phyloP scores from a whole-genome alignment of 2,329 filamentous ascomycete species.

The Fonsecaea erecta region DNA sequence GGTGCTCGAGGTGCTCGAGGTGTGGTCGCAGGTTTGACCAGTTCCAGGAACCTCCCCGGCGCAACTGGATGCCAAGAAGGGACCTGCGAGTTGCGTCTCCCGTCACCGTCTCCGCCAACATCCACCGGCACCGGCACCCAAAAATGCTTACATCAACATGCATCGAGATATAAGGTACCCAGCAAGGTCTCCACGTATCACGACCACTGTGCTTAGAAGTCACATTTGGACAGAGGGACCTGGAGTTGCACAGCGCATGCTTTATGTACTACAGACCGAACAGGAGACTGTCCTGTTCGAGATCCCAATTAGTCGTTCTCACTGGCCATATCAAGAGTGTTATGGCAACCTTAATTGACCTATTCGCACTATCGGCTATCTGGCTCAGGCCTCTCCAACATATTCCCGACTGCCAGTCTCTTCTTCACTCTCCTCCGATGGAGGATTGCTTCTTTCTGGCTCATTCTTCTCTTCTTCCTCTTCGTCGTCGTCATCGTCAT shows the following conservation, averaged over 20 bases:
- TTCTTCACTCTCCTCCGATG: conserved; percentile 36
- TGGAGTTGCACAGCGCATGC: too few species aligned
- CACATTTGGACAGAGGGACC: neutral
- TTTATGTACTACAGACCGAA: too few species aligned
- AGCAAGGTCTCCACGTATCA: neutral
- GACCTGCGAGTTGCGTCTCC: neutral
- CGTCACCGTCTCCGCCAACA: neutral
- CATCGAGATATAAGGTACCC: neutral
- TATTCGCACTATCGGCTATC: neutral
- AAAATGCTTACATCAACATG: conserved; percentile 22
- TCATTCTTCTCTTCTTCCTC: conserved; percentile 51
- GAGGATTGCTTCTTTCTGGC: conserved; percentile 33
- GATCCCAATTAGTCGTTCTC: too few species aligned
- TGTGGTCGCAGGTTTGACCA: conserved; percentile 1
- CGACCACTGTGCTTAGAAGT: neutral
- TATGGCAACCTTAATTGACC: neutral
- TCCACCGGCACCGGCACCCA: neutral
- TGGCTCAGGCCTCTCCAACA: conserved; percentile 45
- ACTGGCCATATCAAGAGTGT: neutral
- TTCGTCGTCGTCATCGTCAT: conserved; percentile 60
- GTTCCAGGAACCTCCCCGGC: conserved; percentile 15
- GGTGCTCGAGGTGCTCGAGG: conserved; percentile 3
- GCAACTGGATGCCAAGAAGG: conserved; percentile 15
- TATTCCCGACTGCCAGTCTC: conserved; percentile 46
- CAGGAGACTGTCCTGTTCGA: too few species aligned